Percentiles rank a stretch among this genome's conserved stretches.
phyloP scores from a whole-genome alignment of 2,329 filamentous ascomycete genomes.

The Camptophora hylomeconis region DNA sequence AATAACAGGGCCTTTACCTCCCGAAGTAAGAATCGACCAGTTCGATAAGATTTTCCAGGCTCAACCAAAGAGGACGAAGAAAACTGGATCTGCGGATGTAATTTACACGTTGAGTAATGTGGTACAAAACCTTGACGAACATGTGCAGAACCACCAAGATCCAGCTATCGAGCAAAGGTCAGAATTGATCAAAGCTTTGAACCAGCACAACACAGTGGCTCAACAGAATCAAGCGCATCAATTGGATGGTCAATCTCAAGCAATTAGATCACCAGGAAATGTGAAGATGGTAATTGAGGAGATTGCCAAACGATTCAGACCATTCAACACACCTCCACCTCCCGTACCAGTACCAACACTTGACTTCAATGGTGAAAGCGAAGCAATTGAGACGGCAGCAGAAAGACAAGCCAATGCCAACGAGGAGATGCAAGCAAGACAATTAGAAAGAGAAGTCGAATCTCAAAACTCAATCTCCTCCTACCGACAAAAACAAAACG shows the following conservation, averaged over 20 bases:
- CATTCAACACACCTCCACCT: slow-evolving; percentile 73
- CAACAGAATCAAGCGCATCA: slow-evolving; percentile 24
- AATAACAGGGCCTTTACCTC: slow-evolving; percentile 68
- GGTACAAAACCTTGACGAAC: slow-evolving; percentile 30
- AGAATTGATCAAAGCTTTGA: slow-evolving; percentile 23
- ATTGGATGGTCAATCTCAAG: slow-evolving; percentile 36
- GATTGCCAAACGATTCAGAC: slow-evolving; percentile 57
- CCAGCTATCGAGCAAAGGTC: slow-evolving; percentile 42
- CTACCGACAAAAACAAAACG: slow-evolving; percentile 29
- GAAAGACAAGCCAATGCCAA: slow-evolving; percentile 15
- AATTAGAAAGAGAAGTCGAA: slow-evolving; percentile 13
- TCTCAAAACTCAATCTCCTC: slow-evolving; percentile 14
- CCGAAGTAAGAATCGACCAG: slow-evolving; percentile 54
- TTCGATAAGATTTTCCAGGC: slow-evolving; percentile 76
- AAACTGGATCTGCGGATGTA: slow-evolving; percentile 42
- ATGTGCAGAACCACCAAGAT: slow-evolving; percentile 22
- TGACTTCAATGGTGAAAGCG: slow-evolving; percentile 27
- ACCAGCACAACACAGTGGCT: slow-evolving; percentile 21
- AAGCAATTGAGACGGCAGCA: slow-evolving; percentile 22
- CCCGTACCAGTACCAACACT: slow-evolving; percentile 48
- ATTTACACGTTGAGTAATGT: slow-evolving; percentile 50
- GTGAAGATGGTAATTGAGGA: slow-evolving; percentile 55
- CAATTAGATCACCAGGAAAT: slow-evolving; percentile 25
- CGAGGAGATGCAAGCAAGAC: slow-evolving; percentile 21
- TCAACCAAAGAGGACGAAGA: slow-evolving; percentile 32